These are phyloP conservation scores for Ceratonia siliqua DNA, from an alignment of 306 rosid species.

Conservation along the genomic window DNA sequence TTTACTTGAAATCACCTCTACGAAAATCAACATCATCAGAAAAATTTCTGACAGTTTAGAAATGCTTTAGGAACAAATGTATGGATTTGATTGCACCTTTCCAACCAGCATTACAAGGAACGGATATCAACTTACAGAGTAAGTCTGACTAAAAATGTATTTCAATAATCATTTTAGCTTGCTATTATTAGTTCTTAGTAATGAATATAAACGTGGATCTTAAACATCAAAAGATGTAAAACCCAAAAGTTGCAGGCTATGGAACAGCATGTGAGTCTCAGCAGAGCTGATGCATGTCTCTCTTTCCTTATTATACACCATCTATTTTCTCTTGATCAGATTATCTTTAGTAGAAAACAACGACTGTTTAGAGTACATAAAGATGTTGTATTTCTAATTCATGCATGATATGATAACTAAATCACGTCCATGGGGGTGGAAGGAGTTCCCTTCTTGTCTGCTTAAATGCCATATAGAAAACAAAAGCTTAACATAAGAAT, in stretches of 20 bases:
- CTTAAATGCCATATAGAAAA: neutral
- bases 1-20: neutral
- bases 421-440: neutral
- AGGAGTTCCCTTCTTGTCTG: neutral
- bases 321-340: neutral
- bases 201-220: too few relatives aligned
- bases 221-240: too few relatives aligned
- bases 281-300: neutral
- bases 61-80: neutral
- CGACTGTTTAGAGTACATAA: neutral
- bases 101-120: neutral
- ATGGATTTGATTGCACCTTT: neutral
- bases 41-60: neutral
- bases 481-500: neutral
- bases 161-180: too few relatives aligned
- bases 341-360: too few relatives aligned
- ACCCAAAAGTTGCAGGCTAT: too few relatives aligned
- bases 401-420: neutral
- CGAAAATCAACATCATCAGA: neutral
- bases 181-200: too few relatives aligned
- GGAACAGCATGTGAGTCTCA: neutral
- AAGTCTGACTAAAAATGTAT: neutral
- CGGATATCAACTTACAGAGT: neutral
- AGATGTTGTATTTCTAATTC: neutral
- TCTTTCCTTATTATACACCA: neutral